These are phyloP conservation scores for Raffaelea ambrosiae DNA, from an alignment of 2,329 filamentous ascomycete genomes.

Conservation along the genomic window DNA sequence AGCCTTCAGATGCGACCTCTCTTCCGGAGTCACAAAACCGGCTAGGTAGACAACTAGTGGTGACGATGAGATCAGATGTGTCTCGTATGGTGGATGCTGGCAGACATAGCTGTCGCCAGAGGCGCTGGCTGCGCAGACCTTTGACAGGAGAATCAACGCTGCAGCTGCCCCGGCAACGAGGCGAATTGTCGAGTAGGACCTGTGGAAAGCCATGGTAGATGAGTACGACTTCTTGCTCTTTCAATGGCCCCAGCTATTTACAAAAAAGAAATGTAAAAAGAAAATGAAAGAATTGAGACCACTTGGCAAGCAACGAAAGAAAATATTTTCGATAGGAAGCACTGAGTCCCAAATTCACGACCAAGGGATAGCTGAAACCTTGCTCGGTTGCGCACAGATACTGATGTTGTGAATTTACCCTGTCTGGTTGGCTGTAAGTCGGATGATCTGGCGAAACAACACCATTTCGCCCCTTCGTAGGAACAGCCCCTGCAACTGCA, in stretches of 20 bases:
- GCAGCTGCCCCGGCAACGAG: not conserved
- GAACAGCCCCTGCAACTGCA: too few species aligned
- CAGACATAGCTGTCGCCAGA: slow-evolving; percentile 2
- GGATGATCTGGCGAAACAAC: too few species aligned
- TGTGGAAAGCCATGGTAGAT: too few species aligned
- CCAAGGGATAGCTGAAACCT: too few species aligned
- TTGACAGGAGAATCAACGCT: not conserved
- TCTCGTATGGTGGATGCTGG: slow-evolving; percentile 25
- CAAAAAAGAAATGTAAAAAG: not conserved
- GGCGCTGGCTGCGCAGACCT: not conserved
- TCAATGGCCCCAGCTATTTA: not conserved
- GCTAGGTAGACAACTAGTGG: slow-evolving; percentile 41
- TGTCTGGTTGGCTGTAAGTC: too few species aligned
- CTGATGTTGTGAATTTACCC: too few species aligned
- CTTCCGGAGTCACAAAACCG: slow-evolving; percentile 33
- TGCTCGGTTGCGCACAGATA: too few species aligned
- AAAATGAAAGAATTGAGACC: too few species aligned
- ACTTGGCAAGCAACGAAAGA: too few species aligned
- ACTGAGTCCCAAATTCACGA: too few species aligned
- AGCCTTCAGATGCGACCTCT: slow-evolving; percentile 31
- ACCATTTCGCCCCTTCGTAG: too few species aligned
- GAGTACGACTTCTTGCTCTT: not conserved
- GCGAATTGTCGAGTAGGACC: not conserved
- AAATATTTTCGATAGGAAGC: too few species aligned
- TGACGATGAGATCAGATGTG: slow-evolving; percentile 36